These are phyloP conservation scores for Typha latifolia DNA, from an alignment of 176 grass and related monocot genomes.

Conservation along the genomic window DNA sequence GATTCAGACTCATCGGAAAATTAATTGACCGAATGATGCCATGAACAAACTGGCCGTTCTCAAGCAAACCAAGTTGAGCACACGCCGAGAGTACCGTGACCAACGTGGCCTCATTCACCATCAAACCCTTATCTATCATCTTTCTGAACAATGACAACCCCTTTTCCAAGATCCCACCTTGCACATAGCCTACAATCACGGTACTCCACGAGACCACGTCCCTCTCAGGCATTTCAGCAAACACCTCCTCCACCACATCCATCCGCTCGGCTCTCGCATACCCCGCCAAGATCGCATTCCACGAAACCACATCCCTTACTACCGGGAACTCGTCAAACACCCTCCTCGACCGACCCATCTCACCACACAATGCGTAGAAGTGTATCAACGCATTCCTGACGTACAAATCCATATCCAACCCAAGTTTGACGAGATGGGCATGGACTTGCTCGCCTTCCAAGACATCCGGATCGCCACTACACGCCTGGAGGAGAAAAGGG, in stretches of 20 bases:
- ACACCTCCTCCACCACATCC: conserved; percentile 19
- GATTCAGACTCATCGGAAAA: conserved; percentile 15
- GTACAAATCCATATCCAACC: conserved; percentile 42
- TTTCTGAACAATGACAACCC: conserved; percentile 32
- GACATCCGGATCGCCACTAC: not conserved
- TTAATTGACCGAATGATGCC: conserved; percentile 12
- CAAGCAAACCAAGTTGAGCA: conserved; percentile 46
- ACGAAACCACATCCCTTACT: conserved; percentile 41
- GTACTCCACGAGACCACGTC: conserved; percentile 64
- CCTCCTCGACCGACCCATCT: conserved; percentile 21
- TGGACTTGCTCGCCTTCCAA: conserved; percentile 49
- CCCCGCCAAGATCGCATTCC: conserved; percentile 47
- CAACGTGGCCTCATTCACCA: conserved; percentile 34
- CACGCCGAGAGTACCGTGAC: conserved; percentile 39
- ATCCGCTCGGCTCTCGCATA: conserved; percentile 29
- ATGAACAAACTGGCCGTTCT: conserved; percentile 47
- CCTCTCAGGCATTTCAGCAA: conserved; percentile 41
- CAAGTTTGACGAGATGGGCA: conserved; percentile 39
- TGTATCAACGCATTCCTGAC: conserved; percentile 50
- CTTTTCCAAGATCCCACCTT: conserved; percentile 43
- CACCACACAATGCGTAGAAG: conserved; percentile 47
- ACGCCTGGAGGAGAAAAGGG: conserved; percentile 36
- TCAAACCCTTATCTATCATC: conserved; percentile 25
- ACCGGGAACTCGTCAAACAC: conserved; percentile 44
- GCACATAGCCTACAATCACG: conserved; percentile 43